Base-by-base conservation (phyloP, 805 yeast species). In the Millerago galiae region DNA sequence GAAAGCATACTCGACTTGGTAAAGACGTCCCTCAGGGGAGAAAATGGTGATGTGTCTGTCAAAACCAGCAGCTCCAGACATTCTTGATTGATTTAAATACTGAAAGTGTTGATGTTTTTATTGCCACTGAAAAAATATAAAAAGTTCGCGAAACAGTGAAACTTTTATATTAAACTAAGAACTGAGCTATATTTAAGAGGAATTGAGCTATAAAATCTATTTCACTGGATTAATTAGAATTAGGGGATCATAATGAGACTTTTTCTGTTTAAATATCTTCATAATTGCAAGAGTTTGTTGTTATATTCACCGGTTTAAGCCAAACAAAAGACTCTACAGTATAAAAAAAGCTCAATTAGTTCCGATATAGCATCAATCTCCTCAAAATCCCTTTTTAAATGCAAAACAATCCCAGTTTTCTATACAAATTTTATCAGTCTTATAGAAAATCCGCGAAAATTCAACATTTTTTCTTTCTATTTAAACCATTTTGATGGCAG, bases 31-130 rank as follows among this genome's bases (percentile, higher is more conserved):
- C 63, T 93, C 99, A 16, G 99, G 99, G 32, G 98, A 91, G 70
- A 93, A 93, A 56, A 93, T 90, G 25, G 99, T 93, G 64, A 93
- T 93, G 65, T 93, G 99, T 72, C 99, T 85, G 70, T 93, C 99
- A 64, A 90, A 93, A 42, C 99, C 99, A n/a, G 98, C 95, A 49
- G 66, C 67, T 39, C 75, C 74, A 44, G 73, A 72, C 72, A 69
- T 62, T 21, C 25, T 11, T 14, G 12, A 15, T 31, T 31, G 18
- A 9, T 14, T 14, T 15, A 7, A 13, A 8, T 16, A 1, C 8
- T 10, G 5, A 10, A 31, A 16, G 18, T 9, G 17, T 34, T 25
- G 42, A 35, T 37, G 37, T 34, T 32, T 29, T 27, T 25, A 5
- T 37, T 37, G 31, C 31, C 31, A 28, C 31, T 28, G 15, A 21